Evolutionary conservation across 768 basidiomycete genomes (phyloP).

Genomic region (Termitomyces heimii): DNA sequence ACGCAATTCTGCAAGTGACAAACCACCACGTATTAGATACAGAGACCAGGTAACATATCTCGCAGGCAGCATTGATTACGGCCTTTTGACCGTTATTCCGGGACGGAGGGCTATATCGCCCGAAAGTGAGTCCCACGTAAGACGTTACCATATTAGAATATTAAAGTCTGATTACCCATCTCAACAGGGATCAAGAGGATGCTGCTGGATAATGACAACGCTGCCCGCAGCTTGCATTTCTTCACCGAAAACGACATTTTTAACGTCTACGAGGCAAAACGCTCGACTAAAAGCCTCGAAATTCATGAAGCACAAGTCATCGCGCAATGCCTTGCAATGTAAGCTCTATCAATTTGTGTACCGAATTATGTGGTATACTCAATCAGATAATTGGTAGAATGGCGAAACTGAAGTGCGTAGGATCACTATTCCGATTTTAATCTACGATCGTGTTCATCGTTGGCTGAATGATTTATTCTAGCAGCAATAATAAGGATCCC

Average conservation of each 20-base stretch:
- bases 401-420: not conserved
- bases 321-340: too few species aligned
- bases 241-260: not conserved
- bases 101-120: fast-evolving
- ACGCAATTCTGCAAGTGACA: not conserved
- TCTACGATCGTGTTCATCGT: not conserved
- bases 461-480: not conserved
- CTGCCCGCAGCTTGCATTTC: not conserved
- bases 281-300: not conserved
- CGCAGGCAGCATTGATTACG: not conserved
- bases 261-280: not conserved
- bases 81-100: not conserved
- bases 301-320: not conserved
- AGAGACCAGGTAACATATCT: not conserved
- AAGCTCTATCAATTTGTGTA: not conserved
- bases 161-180: not conserved
- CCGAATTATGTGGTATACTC: not conserved
- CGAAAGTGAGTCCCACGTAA: not conserved
- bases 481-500: not conserved
- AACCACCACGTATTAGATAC: not conserved
- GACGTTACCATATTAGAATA: too few species aligned
- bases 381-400: not conserved
- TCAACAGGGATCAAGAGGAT: not conserved
- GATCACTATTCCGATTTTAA: too few species aligned
- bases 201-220: not conserved